phyloP scores from a whole-genome alignment of 768 basidiomycete species.

The Termitomyces sp. region DNA sequence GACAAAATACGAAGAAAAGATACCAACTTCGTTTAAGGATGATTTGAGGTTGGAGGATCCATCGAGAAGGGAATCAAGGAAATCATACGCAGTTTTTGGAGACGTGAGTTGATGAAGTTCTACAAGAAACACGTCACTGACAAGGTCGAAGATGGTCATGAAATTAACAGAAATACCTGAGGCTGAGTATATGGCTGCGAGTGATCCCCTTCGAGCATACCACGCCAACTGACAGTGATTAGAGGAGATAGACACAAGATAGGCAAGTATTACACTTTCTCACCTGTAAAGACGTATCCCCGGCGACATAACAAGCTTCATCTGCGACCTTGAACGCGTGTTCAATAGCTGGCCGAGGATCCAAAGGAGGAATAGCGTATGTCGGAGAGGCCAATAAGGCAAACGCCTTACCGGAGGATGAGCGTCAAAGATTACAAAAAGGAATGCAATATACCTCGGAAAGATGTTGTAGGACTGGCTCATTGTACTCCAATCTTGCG shows the following conservation, averaged over 20 bases:
- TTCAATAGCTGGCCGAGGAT: slow-evolving; percentile 55
- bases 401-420: slow-evolving; percentile 54
- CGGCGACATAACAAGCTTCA: slow-evolving; percentile 59
- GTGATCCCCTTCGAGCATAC: slow-evolving; percentile 65
- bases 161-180: slow-evolving; percentile 41
- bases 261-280: slow-evolving; percentile 6
- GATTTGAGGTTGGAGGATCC: slow-evolving; percentile 41
- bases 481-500: slow-evolving; percentile 60
- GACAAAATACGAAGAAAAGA: slow-evolving; percentile 58
- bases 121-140: slow-evolving; percentile 16
- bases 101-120: slow-evolving; percentile 84
- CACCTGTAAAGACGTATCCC: slow-evolving; percentile 58
- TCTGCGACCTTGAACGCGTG: slow-evolving; percentile 66
- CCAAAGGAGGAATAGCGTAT: slow-evolving; percentile 45
- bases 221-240: slow-evolving; percentile 52
- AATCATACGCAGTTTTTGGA: slow-evolving; percentile 58
- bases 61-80: slow-evolving; percentile 64
- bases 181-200: slow-evolving; percentile 69
- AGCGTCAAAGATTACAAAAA: background rate
- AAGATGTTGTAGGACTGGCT: slow-evolving; percentile 59
- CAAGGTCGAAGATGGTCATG: background rate
- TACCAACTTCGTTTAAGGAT: slow-evolving; percentile 46
- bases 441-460: slow-evolving; percentile 51
- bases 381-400: slow-evolving; percentile 60
- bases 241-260: background rate